Base-by-base conservation (phyloP, 1,139 yeast species). In the Kazachstania sp. region DNA sequence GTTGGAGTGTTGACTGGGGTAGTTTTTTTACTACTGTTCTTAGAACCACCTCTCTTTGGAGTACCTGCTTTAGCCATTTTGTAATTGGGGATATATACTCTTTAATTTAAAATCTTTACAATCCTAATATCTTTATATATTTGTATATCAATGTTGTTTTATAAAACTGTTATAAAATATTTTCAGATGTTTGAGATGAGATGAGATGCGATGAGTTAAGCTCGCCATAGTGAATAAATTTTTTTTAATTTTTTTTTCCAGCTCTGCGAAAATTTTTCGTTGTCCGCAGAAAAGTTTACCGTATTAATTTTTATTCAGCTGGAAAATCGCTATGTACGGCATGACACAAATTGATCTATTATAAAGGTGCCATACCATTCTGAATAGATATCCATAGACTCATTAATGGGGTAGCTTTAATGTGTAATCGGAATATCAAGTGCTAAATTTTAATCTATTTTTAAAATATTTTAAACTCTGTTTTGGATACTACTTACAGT, bases 1-100 rank as follows among this genome's bases (percentile, higher is more conserved):
- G 48, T 45, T 36, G 56, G 53, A 39, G 57, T 52, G 18, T 43
- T 49, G 16, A 49, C 54, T n/a, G 56, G 54, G 18, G 56, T 51
- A 9, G 54, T 45, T 41, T 55, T 56, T 47, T 53, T 54, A 8
- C 43, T 40, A 5, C 19, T n/a, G 19, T 45, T 49, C 44, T 54
- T 56, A 16, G 56, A 56, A 34, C 20, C 28, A 26, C 39, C 16
- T 28, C 34, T 44, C 31, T 41, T 41, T 15, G 15, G 12, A 16
- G 44, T 28, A 28, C 35, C 19, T 9, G 15, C 36, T 35, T 41
- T 45, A 37, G 47, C 45, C 47, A 45, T 45, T 34, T n/a, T 38
- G 30, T 32, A 23, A 23, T 23, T 23, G 28, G 6, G 28, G 28
- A 9, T 23, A 23, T 23, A 9, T 23, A 9, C 28, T 23, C 28